Evolutionary conservation across 495 filamentous ascomycete genomes (phyloP).

Genomic region (Aspergillus funiculosus): DNA sequence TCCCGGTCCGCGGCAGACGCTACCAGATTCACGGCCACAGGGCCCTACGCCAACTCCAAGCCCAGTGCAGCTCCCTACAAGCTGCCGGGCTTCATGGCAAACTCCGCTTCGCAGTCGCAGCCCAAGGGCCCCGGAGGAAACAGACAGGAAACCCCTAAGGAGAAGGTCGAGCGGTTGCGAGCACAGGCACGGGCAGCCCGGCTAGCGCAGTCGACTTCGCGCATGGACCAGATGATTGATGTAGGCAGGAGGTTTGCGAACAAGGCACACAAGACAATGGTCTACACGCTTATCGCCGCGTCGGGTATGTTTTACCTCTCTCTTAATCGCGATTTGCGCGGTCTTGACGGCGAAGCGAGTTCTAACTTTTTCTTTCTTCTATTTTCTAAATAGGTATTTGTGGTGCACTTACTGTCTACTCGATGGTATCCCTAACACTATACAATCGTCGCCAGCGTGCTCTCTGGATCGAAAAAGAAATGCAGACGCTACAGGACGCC

Average conservation of each 20-base stretch:
- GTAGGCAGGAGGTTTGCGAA: conserved; percentile 71
- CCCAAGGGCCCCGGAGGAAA: conserved; percentile 27
- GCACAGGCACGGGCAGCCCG: conserved; percentile 68
- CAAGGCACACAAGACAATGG: conserved; percentile 71
- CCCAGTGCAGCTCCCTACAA: conserved; percentile 38
- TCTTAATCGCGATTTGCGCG: not conserved
- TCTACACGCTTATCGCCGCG: conserved; percentile 67
- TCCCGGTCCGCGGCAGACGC: conserved; percentile 87
- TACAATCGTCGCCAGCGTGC: conserved; percentile 71
- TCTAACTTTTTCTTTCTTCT: no score
- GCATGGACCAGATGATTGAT: conserved; percentile 64
- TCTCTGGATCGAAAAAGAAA: conserved; percentile 60
- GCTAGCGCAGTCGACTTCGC: conserved; percentile 53
- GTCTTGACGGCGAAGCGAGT: no score
- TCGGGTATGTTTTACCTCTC: conserved; percentile 55
- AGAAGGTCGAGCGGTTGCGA: conserved; percentile 83
- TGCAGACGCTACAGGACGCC: conserved; percentile 54
- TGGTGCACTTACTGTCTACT: conserved; percentile 68
- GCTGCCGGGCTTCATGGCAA: conserved; percentile 31
- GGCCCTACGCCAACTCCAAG: conserved; percentile 78
- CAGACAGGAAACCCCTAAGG: conserved; percentile 68
- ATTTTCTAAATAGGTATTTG: conserved; percentile 52
- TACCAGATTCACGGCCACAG: conserved; percentile 90
- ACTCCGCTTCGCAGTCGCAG: conserved; percentile 17
- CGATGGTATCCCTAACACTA: conserved; percentile 76